Percentiles rank a stretch among this genome's conserved stretches.
Evolutionary conservation across 164 flowering plant genomes (phyloP).

Genomic region (Warburgia ugandensis): DNA sequence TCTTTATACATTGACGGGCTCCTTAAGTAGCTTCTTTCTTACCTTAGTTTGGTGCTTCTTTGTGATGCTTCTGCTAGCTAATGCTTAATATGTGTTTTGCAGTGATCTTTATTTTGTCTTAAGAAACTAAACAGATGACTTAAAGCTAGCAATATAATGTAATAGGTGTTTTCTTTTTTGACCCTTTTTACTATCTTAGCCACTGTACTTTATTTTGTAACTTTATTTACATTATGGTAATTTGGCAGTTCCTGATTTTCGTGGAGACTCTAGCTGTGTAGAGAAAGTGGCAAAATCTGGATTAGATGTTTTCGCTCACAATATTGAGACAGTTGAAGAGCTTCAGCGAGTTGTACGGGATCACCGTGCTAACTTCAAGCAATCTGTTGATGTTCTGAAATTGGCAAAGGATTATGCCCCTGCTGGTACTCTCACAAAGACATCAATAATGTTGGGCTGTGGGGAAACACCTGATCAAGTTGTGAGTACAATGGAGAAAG

Average conservation of each 20-base stretch:
- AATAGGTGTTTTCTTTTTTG: too few species aligned
- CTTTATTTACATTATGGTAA: neutral
- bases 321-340: constrained; percentile 97
- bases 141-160: too few species aligned
- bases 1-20: too few species aligned
- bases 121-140: too few species aligned
- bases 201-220: too few species aligned
- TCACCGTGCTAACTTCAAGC: constrained; percentile 90
- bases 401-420: constrained; percentile 81
- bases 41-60: too few species aligned
- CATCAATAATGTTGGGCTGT: constrained; percentile 95
- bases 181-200: too few species aligned
- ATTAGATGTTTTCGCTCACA: constrained; percentile 92
- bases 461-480: constrained; percentile 98
- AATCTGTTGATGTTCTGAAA: constrained; percentile 77
- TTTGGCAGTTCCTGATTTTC: constrained; percentile 78
- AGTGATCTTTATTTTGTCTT: too few species aligned
- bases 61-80: too few species aligned
- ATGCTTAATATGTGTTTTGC: too few species aligned
- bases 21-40: too few species aligned
- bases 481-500: constrained; percentile 85
- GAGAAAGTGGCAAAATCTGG: constrained; percentile 85
- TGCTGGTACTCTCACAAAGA: constrained; percentile 84
- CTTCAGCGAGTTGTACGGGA: constrained; percentile 82
- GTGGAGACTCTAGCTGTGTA: constrained; percentile 71